Evolutionary conservation across 192 early-diverging fungal species (phyloP).

Genomic region (Thoreauomyces humboldtii): DNA sequence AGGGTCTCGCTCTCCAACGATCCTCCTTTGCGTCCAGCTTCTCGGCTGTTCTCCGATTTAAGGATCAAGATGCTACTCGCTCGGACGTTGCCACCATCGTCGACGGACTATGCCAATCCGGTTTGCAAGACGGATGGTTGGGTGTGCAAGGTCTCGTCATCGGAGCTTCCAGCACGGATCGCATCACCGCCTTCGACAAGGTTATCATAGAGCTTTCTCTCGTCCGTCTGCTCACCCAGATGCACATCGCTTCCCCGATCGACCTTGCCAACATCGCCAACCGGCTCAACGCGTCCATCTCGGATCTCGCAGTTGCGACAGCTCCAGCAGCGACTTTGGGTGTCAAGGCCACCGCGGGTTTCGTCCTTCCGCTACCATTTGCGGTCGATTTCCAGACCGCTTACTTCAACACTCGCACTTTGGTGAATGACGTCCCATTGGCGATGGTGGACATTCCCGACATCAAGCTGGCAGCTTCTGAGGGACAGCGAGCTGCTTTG

Average conservation of each 20-base stretch:
- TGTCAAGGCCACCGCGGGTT: background rate
- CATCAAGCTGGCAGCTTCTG: background rate
- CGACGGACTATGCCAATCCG: background rate
- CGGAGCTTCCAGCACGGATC: background rate
- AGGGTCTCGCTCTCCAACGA: background rate
- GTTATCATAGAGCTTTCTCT: background rate
- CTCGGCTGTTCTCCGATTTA: background rate
- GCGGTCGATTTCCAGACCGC: background rate
- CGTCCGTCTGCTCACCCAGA: background rate
- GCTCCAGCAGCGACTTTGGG: background rate
- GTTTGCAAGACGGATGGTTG: background rate
- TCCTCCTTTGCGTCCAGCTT: background rate
- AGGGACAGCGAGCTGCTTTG: background rate
- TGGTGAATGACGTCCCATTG: background rate
- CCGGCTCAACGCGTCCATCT: background rate
- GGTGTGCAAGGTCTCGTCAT: background rate
- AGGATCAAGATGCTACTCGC: conserved; percentile 1
- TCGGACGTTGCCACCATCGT: background rate
- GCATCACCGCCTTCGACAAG: background rate
- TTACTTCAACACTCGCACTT: background rate
- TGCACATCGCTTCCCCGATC: background rate
- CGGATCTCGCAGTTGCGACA: background rate
- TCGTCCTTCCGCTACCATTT: background rate
- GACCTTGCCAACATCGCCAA: background rate
- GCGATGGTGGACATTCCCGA: background rate